Percentiles rank a stretch among this genome's conserved stretches.
Evolutionary conservation across 768 basidiomycete genomes (phyloP).

Genomic region (Ramaria sp.): DNA sequence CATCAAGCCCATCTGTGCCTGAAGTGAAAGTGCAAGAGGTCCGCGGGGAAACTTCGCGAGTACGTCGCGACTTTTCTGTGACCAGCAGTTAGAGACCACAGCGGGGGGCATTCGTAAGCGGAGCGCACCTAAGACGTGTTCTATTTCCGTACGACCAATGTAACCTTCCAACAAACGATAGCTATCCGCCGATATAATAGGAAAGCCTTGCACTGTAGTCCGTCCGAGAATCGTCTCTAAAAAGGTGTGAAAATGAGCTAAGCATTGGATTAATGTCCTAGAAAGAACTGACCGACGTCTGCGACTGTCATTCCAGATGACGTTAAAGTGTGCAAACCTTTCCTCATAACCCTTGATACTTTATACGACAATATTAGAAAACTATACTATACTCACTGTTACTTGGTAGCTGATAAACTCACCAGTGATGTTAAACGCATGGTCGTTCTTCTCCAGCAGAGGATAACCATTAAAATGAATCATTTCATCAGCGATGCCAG

Average conservation of each 20-base stretch:
- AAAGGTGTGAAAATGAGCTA: neutral
- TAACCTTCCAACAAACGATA: conserved; percentile 67
- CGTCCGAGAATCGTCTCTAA: conserved; percentile 55
- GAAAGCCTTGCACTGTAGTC: conserved; percentile 83
- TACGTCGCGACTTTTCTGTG: conserved; percentile 61
- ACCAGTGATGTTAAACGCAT: conserved; percentile 88
- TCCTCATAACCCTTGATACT: conserved; percentile 90
- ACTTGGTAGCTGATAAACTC: no score
- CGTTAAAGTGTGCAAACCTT: conserved; percentile 59
- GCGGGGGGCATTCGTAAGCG: neutral
- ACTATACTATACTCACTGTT: no score
- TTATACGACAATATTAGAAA: conserved; percentile 7
- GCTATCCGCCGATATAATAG: conserved; percentile 61
- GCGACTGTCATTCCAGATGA: conserved; percentile 66
- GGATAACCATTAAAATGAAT: conserved; percentile 97
- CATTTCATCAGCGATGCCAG: conserved; percentile 93
- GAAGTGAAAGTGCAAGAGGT: conserved; percentile 65
- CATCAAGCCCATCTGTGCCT: conserved; percentile 41
- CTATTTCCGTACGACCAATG: conserved; percentile 77
- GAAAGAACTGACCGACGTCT: conserved; percentile 59
- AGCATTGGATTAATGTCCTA: neutral
- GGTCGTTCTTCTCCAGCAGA: conserved; percentile 92
- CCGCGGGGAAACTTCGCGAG: conserved; percentile 46
- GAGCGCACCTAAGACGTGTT: conserved; percentile 68
- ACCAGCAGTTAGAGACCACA: neutral